Percentiles rank a stretch among this genome's conserved stretches.
phyloP scores from a whole-genome alignment of 768 basidiomycete species.

The Rhodosporidiobolus odoratus region DNA sequence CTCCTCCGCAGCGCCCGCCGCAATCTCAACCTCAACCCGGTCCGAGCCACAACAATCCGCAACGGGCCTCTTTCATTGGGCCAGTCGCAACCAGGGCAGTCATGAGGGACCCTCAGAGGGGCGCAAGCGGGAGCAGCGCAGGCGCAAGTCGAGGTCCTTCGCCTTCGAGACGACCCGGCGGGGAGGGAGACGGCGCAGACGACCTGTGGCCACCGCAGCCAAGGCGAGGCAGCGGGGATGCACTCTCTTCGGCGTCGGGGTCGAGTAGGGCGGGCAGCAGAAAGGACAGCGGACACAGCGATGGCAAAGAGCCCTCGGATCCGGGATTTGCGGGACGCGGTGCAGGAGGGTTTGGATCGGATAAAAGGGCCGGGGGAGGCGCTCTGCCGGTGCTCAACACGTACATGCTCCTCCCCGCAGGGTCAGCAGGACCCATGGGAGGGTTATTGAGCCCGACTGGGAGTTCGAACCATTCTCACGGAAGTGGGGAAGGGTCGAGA shows the following conservation, averaged over 20 bases:
- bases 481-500: background rate
- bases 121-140: conserved; percentile 4
- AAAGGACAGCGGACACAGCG: background rate
- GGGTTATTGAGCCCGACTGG: conserved; percentile 2
- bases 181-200: background rate
- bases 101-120: background rate
- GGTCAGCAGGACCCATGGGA: too few relatives aligned
- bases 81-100: background rate
- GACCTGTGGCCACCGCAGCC: conserved; percentile 1
- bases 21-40: background rate
- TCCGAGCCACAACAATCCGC: background rate
- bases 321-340: conserved; percentile 22
- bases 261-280: background rate
- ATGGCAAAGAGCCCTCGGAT: background rate
- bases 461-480: background rate
- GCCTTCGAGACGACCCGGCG: background rate
- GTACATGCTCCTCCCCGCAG: background rate
- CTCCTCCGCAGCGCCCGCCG: background rate
- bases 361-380: background rate
- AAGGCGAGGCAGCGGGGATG: background rate
- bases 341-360: conserved; percentile 5
- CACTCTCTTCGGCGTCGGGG: background rate
- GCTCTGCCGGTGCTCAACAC: conserved; percentile 24
- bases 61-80: too few relatives aligned
- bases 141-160: conserved; percentile 6